Evolutionary conservation across 805 yeast genomes (phyloP).

Genomic region (Suhomyces tanzawaensis): DNA sequence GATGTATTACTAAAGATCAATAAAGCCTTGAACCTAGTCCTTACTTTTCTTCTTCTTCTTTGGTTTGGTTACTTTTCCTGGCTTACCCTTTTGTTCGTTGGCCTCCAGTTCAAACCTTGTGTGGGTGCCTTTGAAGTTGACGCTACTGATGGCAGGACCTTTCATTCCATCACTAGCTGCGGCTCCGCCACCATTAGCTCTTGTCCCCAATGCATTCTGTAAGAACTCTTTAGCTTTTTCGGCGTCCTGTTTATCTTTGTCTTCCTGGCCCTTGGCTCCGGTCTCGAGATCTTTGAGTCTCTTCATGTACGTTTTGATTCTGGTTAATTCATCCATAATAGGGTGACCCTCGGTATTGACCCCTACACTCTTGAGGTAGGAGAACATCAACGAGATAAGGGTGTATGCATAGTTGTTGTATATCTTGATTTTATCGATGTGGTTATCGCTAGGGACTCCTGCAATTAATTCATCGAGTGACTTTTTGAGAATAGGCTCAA

Average conservation of each 20-base stretch:
- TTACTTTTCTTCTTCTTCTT: conserved; percentile 5
- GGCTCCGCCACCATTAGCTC: conserved; percentile 28
- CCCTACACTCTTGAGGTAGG: conserved; percentile 60
- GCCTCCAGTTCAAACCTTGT: conserved; percentile 41
- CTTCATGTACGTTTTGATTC: conserved; percentile 68
- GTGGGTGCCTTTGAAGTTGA: conserved; percentile 54
- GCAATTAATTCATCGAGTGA: conserved; percentile 40
- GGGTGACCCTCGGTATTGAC: conserved; percentile 56
- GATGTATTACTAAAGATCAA: too few species aligned
- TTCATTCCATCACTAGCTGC: conserved; percentile 25
- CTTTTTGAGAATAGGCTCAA: conserved; percentile 36
- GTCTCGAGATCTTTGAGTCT: conserved; percentile 45
- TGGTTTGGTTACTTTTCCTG: conserved; percentile 5
- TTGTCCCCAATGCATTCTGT: conserved; percentile 42
- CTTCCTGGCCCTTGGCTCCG: conserved; percentile 17
- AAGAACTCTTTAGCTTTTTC: conserved; percentile 48
- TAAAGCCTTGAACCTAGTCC: neutral
- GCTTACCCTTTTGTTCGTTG: neutral
- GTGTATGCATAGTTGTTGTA: conserved; percentile 49
- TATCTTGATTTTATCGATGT: conserved; percentile 27
- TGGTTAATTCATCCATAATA: conserved; percentile 61
- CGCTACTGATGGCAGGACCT: conserved; percentile 52
- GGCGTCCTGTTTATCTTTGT: conserved; percentile 19
- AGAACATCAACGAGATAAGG: conserved; percentile 54
- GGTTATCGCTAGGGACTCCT: conserved; percentile 18